Conservation (phyloP, 257 asterid species). For the Solanum virginianum region DNA sequence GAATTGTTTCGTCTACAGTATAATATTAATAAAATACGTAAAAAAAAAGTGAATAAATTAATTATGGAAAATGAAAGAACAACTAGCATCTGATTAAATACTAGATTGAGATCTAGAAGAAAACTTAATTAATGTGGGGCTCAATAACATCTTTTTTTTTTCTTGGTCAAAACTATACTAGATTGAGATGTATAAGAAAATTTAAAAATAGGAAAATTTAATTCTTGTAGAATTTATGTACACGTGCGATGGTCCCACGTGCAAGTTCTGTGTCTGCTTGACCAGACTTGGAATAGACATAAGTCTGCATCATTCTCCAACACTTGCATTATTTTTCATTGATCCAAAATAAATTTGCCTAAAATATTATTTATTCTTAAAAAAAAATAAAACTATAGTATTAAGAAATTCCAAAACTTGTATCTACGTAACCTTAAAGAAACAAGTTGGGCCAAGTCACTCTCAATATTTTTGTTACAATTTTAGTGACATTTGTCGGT, state of each 20-base stretch:
- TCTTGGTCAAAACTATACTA: neutral
- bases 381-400: neutral
- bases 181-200: neutral
- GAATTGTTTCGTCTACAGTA: neutral
- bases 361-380: neutral
- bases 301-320: slow-evolving; percentile 57
- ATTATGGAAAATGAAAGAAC: neutral
- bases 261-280: slow-evolving; percentile 59
- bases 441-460: neutral
- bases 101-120: neutral
- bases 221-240: slow-evolving; percentile 25
- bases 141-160: neutral
- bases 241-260: slow-evolving; percentile 82
- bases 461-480: neutral
- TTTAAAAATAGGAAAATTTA: neutral
- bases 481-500: neutral
- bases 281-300: slow-evolving; percentile 24
- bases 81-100: neutral
- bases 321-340: slow-evolving; percentile 3
- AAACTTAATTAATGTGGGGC: neutral
- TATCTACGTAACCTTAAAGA: neutral
- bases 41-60: neutral
- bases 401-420: neutral
- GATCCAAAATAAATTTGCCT: neutral
- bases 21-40: neutral